Evolutionary conservation across 306 rosid genomes (phyloP), one percentile per base, ranked within the genome.

Genomic region (Castanea mollissima): DNA sequence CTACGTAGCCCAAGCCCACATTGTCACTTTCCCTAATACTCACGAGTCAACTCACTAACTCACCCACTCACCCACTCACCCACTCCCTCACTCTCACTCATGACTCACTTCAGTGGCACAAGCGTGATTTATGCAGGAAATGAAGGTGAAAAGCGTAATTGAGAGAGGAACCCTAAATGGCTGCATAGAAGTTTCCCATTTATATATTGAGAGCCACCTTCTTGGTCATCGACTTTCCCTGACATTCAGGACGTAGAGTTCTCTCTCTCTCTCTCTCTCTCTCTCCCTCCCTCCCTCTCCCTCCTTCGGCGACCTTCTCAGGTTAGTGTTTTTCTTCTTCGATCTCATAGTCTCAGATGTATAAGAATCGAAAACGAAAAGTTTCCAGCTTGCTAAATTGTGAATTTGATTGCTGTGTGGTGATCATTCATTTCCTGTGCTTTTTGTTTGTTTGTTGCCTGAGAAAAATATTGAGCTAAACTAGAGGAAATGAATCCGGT

Each of bases 321-420:
- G 92, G 97, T 89, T 52, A n/a, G 74, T 8, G 4, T 63, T 13
- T 49, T 12, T 10, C 4, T 54, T 78, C 55, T 21, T n/a, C 25
- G 15, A 4, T 32, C 19, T 49, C 46, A 0, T 38, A 38, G 46
- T 4, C 7, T 38, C 55, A 58, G 71, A 65, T 32, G 46, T 38
- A 0, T 38, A 2, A n/a, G 9, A 11, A 65, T 27, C 18, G 16
- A 19, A 63, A 63, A 15, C 20, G 41, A 15, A 14, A 34, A 15
- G 71, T 65, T 16, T 65, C 23, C n/a, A 32, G 46, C 71, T 32
- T 65, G 21, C 35, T 1, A 6, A 15, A 4, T 14, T 29, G 29
- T 74, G 10, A 31, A 32, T 41, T 74, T 74, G 56, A 38, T 20
- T 71, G 34, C 21, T 71, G 9, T 73, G 44, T 8, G 21, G 65